These are phyloP conservation scores for Cladosporium halotolerans DNA, from an alignment of 2,329 filamentous ascomycete species.

Conservation along the genomic window DNA sequence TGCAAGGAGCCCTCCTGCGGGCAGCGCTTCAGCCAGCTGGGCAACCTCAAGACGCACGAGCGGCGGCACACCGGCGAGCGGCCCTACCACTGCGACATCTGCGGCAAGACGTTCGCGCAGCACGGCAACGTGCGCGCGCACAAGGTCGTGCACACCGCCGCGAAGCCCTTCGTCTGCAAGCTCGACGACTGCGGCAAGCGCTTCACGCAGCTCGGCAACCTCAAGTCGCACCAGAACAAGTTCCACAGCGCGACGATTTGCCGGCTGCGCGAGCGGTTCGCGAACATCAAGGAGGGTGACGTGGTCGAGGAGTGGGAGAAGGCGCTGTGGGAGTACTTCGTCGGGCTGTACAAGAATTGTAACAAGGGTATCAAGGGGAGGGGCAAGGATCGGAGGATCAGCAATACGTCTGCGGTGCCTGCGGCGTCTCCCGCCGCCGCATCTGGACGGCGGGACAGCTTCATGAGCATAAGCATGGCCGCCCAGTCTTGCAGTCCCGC, in stretches of 20 bases:
- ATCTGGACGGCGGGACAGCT: conserved; percentile 18
- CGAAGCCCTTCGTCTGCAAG: conserved; percentile 74
- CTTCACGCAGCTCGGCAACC: conserved; percentile 84
- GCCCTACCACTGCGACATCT: conserved; percentile 72
- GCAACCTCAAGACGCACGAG: conserved; percentile 89
- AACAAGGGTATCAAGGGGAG: conserved; percentile 98
- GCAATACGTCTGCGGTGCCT: conserved; percentile 18
- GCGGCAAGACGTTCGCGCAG: conserved; percentile 77
- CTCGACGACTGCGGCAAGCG: conserved; percentile 79
- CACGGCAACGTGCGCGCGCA: conserved; percentile 81
- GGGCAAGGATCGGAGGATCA: conserved; percentile 72
- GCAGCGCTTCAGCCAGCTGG: conserved; percentile 78
- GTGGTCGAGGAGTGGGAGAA: conserved; percentile 62
- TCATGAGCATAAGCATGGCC: conserved; percentile 7
- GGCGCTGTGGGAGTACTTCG: conserved; percentile 78
- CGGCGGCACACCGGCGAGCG: conserved; percentile 81
- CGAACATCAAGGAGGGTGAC: conserved; percentile 54
- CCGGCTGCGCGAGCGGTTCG: conserved; percentile 64
- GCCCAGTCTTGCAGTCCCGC: neutral
- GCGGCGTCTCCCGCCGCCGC: neutral
- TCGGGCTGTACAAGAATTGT: conserved; percentile 87
- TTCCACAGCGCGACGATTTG: conserved; percentile 75
- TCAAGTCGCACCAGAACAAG: conserved; percentile 95
- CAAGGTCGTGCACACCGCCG: conserved; percentile 68
- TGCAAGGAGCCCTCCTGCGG: conserved; percentile 70